Evolutionary conservation across 2,329 filamentous ascomycete species (phyloP).

Genomic region (Cercospora beticola): DNA sequence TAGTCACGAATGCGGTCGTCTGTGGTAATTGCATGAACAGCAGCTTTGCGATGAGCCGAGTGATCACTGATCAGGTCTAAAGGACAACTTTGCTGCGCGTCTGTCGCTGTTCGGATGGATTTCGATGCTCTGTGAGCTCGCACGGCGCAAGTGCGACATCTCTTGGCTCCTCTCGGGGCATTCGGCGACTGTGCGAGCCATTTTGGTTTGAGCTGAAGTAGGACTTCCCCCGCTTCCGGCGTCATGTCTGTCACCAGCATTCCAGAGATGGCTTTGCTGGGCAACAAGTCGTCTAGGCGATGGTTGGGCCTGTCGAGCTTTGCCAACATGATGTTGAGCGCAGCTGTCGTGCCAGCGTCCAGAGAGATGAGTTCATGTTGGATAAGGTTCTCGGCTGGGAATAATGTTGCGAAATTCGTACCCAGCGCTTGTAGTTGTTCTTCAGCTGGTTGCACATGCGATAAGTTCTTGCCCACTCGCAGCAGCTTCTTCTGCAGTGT

Average conservation of each 20-base stretch:
- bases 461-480: constrained; percentile 36
- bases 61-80: constrained; percentile 41
- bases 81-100: constrained; percentile 41
- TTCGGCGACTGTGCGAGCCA: constrained; percentile 50
- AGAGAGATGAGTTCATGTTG: constrained; percentile 34
- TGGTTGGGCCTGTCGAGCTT: constrained; percentile 26
- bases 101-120: constrained; percentile 32
- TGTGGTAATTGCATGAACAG: constrained; percentile 28
- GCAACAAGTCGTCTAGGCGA: constrained; percentile 32
- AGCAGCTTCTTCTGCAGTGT: constrained; percentile 32
- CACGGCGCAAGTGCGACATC: constrained; percentile 51
- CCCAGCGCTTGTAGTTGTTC: constrained; percentile 32
- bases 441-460: constrained; percentile 31
- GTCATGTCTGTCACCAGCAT: constrained; percentile 41
- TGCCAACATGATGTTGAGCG: constrained; percentile 31
- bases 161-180: constrained; percentile 41
- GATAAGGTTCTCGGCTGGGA: constrained; percentile 35
- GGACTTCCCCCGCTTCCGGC: constrained; percentile 26
- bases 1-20: constrained; percentile 30
- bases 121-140: constrained; percentile 38
- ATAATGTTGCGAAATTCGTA: constrained; percentile 32
- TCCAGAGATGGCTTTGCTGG: constrained; percentile 31
- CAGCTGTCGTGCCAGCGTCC: constrained; percentile 20
- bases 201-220: constrained; percentile 50
- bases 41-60: constrained; percentile 25